Conservation (phyloP, 73 alveolate genomes). For the Paramecium bursaria region DNA sequence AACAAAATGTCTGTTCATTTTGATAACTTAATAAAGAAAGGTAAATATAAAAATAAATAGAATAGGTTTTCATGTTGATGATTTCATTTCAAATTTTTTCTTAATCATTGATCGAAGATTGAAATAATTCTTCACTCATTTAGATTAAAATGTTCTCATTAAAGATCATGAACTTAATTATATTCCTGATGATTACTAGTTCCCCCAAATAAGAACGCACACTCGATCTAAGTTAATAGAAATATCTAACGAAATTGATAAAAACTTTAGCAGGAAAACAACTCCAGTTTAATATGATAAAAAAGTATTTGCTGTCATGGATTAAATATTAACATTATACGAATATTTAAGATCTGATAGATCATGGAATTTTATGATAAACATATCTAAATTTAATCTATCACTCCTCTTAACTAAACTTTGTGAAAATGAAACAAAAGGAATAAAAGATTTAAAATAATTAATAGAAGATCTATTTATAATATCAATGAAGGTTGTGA, state of each 20-base stretch:
- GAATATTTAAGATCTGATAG: conserved; percentile 31
- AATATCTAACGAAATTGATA: conserved; percentile 1
- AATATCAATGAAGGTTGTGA: conserved; percentile 26
- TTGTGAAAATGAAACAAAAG: neutral
- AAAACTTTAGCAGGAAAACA: neutral
- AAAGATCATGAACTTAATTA: neutral
- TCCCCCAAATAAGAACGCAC: neutral
- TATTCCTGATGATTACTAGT: conserved; percentile 44
- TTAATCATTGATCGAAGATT: conserved; percentile 31
- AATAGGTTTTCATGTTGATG: conserved; percentile 54
- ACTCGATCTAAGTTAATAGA: conserved; percentile 23
- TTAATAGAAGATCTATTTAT: conserved; percentile 17
- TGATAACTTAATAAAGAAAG: conserved; percentile 17
- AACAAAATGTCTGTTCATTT: neutral
- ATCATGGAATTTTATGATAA: conserved; percentile 42
- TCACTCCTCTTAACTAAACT: neutral
- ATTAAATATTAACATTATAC: conserved; percentile 15
- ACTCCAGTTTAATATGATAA: conserved; percentile 51
- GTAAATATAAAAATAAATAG: neutral
- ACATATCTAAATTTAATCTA: conserved; percentile 40
- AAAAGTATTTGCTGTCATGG: conserved; percentile 2
- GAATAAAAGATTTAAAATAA: neutral
- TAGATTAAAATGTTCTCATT: conserved; percentile 13
- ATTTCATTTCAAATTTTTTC: conserved; percentile 27
- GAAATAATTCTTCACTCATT: conserved; percentile 13